Evolutionary conservation across 164 flowering plant species (phyloP), one percentile per base, ranked within the genome.

Genomic region (Magnolia kwangsiensis): DNA sequence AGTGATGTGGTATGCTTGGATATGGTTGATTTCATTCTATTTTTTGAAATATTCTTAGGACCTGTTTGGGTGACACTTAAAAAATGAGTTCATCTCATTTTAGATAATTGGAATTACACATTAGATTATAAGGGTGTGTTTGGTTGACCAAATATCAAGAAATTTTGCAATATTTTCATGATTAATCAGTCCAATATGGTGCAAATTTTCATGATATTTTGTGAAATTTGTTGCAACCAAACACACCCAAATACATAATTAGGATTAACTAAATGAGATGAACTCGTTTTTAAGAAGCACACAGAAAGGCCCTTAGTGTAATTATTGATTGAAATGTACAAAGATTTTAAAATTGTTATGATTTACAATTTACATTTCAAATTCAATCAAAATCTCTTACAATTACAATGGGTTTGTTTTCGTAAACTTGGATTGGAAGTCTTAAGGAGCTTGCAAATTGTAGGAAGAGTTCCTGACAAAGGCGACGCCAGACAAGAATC

Each of bases 381-480:
- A 51, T 73, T 72, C 55, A 51, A 24, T 69, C 66, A 45, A 21
- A 18, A 23, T 67, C 16, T n/a, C 73, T 75, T 71, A 50, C 10
- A 50, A 20, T 59, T 19, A n/a, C 20, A 27, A 24, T 73, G n/a
- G 66, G 21, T 23, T 73, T 51, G 21, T 18, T 20, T 61, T 73
- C 24, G 6, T 14, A 3, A 8, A 19, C 16, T 4, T 61, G 23
- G 67, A 73, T 24, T 19, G 11, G 31, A 18, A 20, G 51, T 49
- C 61, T 10, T 10, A 37, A 37, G 4, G 50, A 31, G n/a, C 10
- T 51, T 21, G 71, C n/a, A 8, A 19, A 45, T 27, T 67, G 77
- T 65, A 96, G 99, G 99, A 96, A 78, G 99, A 87, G 80, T 93
- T 95, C 78, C 86, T 96, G 7, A 61, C 91, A 13, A 92, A 91